Conservation (phyloP, 2,329 filamentous ascomycete species). For the Alternaria ethzedia region DNA sequence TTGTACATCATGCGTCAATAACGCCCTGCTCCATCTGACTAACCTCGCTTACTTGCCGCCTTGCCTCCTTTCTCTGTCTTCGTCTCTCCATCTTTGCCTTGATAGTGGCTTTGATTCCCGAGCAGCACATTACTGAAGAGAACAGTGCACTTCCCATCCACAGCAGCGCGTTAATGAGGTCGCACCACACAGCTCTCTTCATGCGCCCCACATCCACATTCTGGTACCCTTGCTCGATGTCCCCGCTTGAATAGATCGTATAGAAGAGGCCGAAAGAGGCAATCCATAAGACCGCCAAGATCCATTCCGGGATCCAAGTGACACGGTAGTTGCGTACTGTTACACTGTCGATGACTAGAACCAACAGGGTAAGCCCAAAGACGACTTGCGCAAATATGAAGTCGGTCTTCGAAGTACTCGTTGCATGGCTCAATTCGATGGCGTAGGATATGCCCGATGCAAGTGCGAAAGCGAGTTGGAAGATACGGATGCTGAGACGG, state of each 20-base stretch:
- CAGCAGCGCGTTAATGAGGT: slow-evolving; percentile 30
- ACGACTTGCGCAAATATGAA: slow-evolving; percentile 31
- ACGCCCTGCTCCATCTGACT: slow-evolving; percentile 9
- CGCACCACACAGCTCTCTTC: slow-evolving; percentile 29
- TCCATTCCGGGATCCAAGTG: slow-evolving; percentile 29
- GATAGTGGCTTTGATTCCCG: slow-evolving; percentile 24
- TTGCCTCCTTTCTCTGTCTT: slow-evolving; percentile 2
- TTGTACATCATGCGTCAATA: background rate
- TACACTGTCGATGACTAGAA: slow-evolving; percentile 21
- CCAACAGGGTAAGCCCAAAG: slow-evolving; percentile 23
- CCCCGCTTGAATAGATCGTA: slow-evolving; percentile 10
- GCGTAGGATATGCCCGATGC: slow-evolving; percentile 35
- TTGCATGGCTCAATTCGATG: slow-evolving; percentile 20
- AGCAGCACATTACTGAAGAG: slow-evolving; percentile 34
- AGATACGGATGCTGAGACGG: slow-evolving; percentile 23
- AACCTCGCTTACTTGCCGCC: background rate
- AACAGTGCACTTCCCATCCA: slow-evolving; percentile 33
- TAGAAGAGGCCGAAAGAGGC: slow-evolving; percentile 31
- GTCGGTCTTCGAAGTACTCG: slow-evolving; percentile 5
- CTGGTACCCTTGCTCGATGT: slow-evolving; percentile 8
- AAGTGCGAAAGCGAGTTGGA: slow-evolving; percentile 32
- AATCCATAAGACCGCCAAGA: slow-evolving; percentile 28
- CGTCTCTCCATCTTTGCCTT: slow-evolving; percentile 14
- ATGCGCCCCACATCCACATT: slow-evolving; percentile 21
- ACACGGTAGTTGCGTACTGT: slow-evolving; percentile 30